phyloP scores from a whole-genome alignment of 1,284 basidiomycete genomes.

The Vanrija humicola region DNA sequence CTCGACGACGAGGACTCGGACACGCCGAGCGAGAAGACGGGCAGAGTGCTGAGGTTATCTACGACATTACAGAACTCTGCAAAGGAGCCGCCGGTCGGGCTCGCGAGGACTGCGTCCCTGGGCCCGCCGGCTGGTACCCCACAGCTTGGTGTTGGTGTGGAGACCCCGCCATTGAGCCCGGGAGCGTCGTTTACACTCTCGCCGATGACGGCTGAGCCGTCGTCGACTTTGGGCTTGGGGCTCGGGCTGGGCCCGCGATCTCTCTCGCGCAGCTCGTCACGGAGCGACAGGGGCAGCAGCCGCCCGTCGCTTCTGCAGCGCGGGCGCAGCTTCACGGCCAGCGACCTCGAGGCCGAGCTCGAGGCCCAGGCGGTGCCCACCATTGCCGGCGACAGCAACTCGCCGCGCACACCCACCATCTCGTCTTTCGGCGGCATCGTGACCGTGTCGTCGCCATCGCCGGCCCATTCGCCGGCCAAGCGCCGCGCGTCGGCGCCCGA shows the following conservation, averaged over 20 bases:
- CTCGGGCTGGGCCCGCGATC: conserved; percentile 22
- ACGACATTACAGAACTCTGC: conserved; percentile 38
- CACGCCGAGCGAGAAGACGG: conserved; percentile 14
- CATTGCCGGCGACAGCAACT: not conserved
- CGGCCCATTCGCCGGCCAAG: not conserved
- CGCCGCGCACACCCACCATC: not conserved
- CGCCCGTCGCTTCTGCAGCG: conserved; percentile 39
- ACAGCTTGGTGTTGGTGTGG: not conserved
- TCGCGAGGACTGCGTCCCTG: conserved; percentile 14
- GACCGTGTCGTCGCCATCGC: not conserved
- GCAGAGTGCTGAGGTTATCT: conserved; percentile 31
- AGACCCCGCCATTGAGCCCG: not conserved
- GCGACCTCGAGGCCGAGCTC: conserved; percentile 35
- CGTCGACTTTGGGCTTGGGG: not conserved
- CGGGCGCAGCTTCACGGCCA: conserved; percentile 46
- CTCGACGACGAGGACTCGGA: conserved; percentile 16
- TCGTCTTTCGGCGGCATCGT: not conserved
- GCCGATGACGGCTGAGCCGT: conserved; percentile 6
- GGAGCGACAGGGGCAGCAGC: conserved; percentile 13
- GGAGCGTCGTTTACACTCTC: not conserved
- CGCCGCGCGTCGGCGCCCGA: not conserved
- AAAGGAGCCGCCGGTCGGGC: conserved; percentile 10
- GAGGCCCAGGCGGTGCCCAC: conserved; percentile 1
- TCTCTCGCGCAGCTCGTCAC: conserved; percentile 9
- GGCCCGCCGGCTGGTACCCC: conserved; percentile 4